These are phyloP conservation scores for Trichosanthes truncata DNA, from an alignment of 306 rosid genomes.

Conservation along the genomic window DNA sequence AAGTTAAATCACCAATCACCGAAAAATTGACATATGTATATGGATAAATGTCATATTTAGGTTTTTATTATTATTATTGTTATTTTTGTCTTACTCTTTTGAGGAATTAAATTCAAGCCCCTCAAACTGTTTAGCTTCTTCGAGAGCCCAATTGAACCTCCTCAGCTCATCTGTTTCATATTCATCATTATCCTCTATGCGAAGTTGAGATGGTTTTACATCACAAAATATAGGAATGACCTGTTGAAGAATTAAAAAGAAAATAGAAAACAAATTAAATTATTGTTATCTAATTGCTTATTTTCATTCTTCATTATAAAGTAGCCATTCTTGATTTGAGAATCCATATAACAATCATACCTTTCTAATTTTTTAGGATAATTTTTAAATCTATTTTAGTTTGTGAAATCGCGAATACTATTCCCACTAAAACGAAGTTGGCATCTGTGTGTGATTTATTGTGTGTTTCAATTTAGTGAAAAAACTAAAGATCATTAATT, in stretches of 20 bases:
- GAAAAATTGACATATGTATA: too few species aligned
- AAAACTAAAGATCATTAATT: too few species aligned
- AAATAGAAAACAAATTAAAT: too few species aligned
- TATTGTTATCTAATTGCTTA: background rate
- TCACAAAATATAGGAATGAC: constrained; percentile 75
- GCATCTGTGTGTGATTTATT: background rate
- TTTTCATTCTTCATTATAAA: too few species aligned
- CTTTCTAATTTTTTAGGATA: background rate
- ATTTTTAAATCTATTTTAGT: background rate
- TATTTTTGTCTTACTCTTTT: constrained; percentile 40
- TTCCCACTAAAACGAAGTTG: background rate
- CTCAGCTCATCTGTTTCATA: constrained; percentile 28
- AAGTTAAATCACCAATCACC: too few species aligned
- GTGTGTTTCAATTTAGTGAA: too few species aligned
- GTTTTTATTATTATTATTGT: too few species aligned
- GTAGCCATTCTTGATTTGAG: too few species aligned
- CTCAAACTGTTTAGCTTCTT: constrained; percentile 50
- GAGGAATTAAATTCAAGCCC: constrained; percentile 63
- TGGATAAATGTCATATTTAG: too few species aligned
- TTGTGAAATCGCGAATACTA: background rate
- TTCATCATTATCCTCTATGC: constrained; percentile 14
- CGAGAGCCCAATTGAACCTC: constrained; percentile 48
- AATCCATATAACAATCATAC: background rate
- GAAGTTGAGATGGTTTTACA: constrained; percentile 63
- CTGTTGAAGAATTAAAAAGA: background rate